Evolutionary conservation across 495 filamentous ascomycete species (phyloP).

Genomic region (Lentithecium fluviatile): DNA sequence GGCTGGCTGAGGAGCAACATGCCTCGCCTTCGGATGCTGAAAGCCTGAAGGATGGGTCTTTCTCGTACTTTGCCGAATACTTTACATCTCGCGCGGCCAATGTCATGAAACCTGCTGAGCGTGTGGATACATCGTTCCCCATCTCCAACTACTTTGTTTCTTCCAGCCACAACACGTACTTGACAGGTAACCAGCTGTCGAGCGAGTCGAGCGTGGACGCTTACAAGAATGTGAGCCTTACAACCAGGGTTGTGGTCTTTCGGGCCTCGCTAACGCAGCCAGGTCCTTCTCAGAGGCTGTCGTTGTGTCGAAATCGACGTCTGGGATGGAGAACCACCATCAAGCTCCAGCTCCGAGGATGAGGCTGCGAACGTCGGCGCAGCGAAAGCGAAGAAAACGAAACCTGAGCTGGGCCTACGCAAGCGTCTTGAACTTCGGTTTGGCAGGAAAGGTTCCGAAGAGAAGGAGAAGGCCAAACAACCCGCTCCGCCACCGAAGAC

Average conservation of each 20-base stretch:
- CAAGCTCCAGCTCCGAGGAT: constrained; percentile 43
- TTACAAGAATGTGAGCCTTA: constrained; percentile 70
- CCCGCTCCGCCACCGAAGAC: constrained; percentile 7
- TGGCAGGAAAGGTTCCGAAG: constrained; percentile 19
- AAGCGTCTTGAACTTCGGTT: constrained; percentile 35
- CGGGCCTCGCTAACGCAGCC: constrained; percentile 11
- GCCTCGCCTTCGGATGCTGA: constrained; percentile 9
- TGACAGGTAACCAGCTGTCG: constrained; percentile 88
- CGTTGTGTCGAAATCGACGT: constrained; percentile 95
- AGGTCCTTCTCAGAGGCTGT: constrained; percentile 76
- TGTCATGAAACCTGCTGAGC: constrained; percentile 15
- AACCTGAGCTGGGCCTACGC: constrained; percentile 26
- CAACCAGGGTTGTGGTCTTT: not conserved
- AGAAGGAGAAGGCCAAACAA: constrained; percentile 14
- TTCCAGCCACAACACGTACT: constrained; percentile 92
- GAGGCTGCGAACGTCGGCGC: constrained; percentile 31
- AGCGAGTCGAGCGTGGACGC: constrained; percentile 76
- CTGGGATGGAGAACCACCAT: constrained; percentile 73
- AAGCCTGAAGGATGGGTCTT: constrained; percentile 24
- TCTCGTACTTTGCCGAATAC: constrained; percentile 23
- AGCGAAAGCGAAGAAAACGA: constrained; percentile 24
- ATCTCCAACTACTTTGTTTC: constrained; percentile 87
- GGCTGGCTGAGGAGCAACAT: constrained; percentile 29
- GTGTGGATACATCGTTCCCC: constrained; percentile 50
- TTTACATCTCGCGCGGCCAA: constrained; percentile 19